A percentile compares a stretch with the other conserved stretches of the same genome.
These are phyloP conservation scores for Gnaphalium uliginosum DNA, from an alignment of 129 eudicot species.

Conservation along the genomic window DNA sequence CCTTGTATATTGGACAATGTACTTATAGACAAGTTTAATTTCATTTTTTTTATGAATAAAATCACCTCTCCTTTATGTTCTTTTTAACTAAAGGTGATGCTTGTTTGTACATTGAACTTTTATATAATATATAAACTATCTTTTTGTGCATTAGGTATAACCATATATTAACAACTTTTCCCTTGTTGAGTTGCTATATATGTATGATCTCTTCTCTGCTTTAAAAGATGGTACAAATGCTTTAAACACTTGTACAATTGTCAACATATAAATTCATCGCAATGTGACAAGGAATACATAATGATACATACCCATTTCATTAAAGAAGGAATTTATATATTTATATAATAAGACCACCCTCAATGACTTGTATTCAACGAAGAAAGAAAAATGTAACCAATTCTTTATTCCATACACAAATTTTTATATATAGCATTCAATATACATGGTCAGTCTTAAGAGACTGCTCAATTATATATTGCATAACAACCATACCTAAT, in stretches of 20 bases:
- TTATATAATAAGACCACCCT: not conserved
- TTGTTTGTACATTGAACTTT: not conserved
- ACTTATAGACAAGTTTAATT: not conserved
- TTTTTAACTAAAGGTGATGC: not conserved
- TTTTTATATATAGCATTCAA: not conserved
- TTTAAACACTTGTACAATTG: not conserved
- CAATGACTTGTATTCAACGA: slow-evolving; percentile 24
- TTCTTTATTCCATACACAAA: not conserved
- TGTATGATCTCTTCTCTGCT: not conserved
- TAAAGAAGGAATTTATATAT: not conserved
- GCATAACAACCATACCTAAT: not conserved
- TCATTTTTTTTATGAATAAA: not conserved
- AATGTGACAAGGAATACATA: not conserved
- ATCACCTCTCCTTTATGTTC: not conserved
- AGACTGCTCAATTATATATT: slow-evolving; percentile 26
- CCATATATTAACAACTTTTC: not conserved
- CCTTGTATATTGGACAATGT: not conserved
- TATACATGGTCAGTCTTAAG: not conserved
- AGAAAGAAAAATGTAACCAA: not conserved
- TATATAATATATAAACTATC: not conserved
- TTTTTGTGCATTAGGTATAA: not conserved
- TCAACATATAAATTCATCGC: not conserved
- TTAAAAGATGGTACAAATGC: not conserved
- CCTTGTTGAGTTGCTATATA: not conserved
- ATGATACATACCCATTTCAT: slow-evolving; percentile 27